Evolutionary conservation across 208 protist species (phyloP).

Genomic region (Crithidia bombi): DNA sequence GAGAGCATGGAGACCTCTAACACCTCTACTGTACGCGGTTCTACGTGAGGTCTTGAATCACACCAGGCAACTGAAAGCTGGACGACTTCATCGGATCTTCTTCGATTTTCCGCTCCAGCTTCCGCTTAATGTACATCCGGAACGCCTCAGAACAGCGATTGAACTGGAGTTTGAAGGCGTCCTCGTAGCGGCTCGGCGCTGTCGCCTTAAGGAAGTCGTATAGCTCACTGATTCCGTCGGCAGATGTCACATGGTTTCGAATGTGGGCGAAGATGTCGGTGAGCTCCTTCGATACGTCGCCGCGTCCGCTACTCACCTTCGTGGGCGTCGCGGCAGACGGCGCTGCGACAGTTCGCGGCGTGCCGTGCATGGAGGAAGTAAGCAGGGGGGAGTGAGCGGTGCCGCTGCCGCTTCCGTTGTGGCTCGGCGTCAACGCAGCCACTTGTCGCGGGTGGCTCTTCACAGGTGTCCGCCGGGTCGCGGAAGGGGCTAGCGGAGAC

Average conservation of each 20-base stretch:
- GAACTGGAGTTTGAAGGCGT: conserved; percentile 79
- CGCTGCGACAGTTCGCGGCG: not conserved
- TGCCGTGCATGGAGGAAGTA: not conserved
- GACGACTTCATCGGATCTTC: conserved; percentile 49
- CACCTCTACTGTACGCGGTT: too few relatives aligned
- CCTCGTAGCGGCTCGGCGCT: conserved; percentile 40
- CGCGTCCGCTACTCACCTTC: not conserved
- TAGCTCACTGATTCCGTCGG: conserved; percentile 76
- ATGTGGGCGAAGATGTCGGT: conserved; percentile 72
- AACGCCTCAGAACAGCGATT: conserved; percentile 86
- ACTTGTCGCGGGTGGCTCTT: conserved; percentile 3
- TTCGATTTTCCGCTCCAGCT: conserved; percentile 66
- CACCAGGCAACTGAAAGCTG: conserved; percentile 51
- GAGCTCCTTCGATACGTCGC: conserved; percentile 38
- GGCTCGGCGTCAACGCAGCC: conserved; percentile 9
- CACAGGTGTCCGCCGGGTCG: conserved; percentile 18
- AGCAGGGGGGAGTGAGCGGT: conserved; percentile 2
- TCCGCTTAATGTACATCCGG: conserved; percentile 83
- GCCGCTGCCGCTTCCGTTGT: conserved; percentile 12
- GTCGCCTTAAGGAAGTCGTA: conserved; percentile 56
- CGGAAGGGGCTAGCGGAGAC: conserved; percentile 1
- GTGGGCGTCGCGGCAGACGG: not conserved
- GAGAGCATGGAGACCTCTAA: not conserved
- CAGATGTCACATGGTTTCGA: conserved; percentile 81
- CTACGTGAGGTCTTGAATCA: conserved; percentile 41